Base-by-base conservation (phyloP, 2,329 filamentous ascomycete species). In the Neurospora crassa region DNA sequence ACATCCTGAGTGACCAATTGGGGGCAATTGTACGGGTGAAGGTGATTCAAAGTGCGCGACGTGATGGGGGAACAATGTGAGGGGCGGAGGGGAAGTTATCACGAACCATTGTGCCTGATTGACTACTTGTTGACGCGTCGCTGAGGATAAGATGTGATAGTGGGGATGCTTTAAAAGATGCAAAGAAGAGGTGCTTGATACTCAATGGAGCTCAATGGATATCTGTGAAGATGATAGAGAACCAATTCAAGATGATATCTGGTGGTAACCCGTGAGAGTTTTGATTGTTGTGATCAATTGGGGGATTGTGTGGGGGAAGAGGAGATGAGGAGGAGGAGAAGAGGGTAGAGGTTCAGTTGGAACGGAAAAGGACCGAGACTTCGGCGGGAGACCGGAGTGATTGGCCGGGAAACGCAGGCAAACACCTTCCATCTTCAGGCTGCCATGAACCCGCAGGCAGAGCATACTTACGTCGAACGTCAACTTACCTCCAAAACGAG, bases 401-500 rank as follows among this genome's bases (percentile, higher is more conserved):
- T 63, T 37, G 53, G 24, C 53, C 53, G 53, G 53, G 29, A 18
- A 63, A 63, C 53, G 53, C 53, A 63, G 29, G 29, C 53, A 63
- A 37, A 63, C 29, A 63, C 24, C 53, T 63, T 63, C 29, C 29
- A 37, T 63, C 53, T 24, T 63, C 24, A 63, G 53, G 53, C 53
- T 29, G 37, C 14, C 8, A 63, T 37, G 29, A 34, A n/a, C 53
- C 53, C 53, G 24, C 53, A 63, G 53, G 24, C 53, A 63, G 53
- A 63, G 53, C 8, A 37, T 63, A 16, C 53, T 63, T 42, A 41
- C 29, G 59, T 42, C 16, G 34, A 11, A 40, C 29, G 47, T 69
- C 11, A 29, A 72, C 75, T 75, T 67, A 77, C 76, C 74, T 76
- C 74, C 72, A 75, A 76, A 75, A 75, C 59, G 41, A 40, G 14